Evolutionary conservation across 345 rosid genomes (phyloP).

Genomic region (Brassica nigra): DNA sequence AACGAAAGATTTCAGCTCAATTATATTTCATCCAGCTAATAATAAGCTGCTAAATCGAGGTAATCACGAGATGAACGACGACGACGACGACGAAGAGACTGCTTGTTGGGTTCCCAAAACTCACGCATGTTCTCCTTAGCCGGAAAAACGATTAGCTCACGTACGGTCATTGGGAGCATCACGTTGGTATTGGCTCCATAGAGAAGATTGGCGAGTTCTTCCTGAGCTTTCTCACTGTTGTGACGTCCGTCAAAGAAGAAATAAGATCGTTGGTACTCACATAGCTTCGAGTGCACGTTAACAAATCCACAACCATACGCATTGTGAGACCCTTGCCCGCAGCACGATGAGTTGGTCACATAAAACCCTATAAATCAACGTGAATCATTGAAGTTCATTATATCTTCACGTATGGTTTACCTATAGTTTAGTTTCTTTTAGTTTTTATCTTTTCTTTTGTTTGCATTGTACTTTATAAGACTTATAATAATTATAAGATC

Average conservation of each 20-base stretch:
- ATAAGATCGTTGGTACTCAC: conserved; percentile 39
- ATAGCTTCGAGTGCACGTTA: conserved; percentile 39
- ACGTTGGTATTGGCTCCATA: conserved; percentile 30
- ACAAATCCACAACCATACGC: conserved; percentile 29
- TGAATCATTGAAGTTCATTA: neutral
- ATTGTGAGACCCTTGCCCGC: conserved; percentile 35
- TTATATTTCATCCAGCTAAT: neutral
- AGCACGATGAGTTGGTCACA: conserved; percentile 15
- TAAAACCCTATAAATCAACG: conserved; percentile 30
- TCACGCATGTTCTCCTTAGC: conserved; percentile 28
- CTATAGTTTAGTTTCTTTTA: neutral
- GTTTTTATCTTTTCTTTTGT: neutral
- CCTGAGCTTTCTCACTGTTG: conserved; percentile 40
- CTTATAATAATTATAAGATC: neutral
- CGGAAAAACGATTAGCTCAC: conserved; percentile 36
- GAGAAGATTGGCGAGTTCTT: conserved; percentile 27
- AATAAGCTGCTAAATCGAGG: neutral
- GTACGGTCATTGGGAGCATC: conserved; percentile 27
- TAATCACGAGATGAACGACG: neutral
- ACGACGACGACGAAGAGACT: conserved; percentile 13
- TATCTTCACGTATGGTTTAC: neutral
- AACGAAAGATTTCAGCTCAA: neutral
- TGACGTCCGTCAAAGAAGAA: conserved; percentile 39
- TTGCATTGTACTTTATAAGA: neutral
- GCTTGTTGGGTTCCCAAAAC: conserved; percentile 3